phyloP scores from a whole-genome alignment of 345 rosid species.

The Murraya paniculata region DNA sequence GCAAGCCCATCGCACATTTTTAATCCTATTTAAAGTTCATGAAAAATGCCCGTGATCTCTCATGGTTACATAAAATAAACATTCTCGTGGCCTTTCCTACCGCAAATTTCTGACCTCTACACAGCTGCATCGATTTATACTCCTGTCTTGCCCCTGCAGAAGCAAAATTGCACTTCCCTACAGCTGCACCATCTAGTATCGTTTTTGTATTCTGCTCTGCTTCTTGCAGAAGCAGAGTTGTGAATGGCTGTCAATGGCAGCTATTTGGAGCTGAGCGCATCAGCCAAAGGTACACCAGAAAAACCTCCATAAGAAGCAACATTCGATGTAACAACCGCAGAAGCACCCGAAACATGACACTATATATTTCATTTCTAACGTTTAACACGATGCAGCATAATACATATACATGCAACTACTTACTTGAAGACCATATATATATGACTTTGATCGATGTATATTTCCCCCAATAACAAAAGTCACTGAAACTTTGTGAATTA shows the following conservation, averaged over 20 bases:
- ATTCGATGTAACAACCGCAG: not conserved
- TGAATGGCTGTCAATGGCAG: not conserved
- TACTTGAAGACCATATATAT: not conserved
- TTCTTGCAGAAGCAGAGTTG: not conserved
- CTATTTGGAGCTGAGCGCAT: not conserved
- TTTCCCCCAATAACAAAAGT: not conserved
- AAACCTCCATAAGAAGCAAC: not conserved
- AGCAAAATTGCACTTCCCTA: too few species aligned
- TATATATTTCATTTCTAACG: constrained; percentile 14
- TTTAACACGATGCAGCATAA: not conserved
- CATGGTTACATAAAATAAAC: not conserved
- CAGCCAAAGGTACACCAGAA: not conserved
- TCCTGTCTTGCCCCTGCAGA: too few species aligned
- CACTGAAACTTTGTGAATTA: constrained; percentile 11
- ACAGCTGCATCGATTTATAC: too few species aligned
- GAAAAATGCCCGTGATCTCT: not conserved
- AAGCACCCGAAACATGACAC: not conserved
- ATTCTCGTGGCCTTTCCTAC: too few species aligned
- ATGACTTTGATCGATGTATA: constrained; percentile 6
- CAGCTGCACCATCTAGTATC: not conserved
- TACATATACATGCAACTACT: not conserved
- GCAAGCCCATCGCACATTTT: not conserved
- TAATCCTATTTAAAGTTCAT: not conserved
- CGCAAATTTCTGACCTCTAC: too few species aligned
- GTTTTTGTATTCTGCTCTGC: not conserved